phyloP scores from a whole-genome alignment of 202 grass and related monocot genomes.

The Eragrostis tef region DNA sequence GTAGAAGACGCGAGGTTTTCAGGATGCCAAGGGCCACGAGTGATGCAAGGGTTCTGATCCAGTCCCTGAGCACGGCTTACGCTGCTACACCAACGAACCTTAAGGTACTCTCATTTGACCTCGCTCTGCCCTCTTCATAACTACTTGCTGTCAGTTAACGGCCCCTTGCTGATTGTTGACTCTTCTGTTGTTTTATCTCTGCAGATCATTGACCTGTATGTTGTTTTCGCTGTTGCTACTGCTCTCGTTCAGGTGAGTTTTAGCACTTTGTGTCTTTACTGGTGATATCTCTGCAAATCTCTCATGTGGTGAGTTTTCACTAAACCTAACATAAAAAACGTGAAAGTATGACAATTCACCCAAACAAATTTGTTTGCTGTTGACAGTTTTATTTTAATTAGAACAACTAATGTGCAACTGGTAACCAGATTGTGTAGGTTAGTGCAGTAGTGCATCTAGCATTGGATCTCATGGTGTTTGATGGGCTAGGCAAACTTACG shows the following conservation, averaged over 20 bases:
- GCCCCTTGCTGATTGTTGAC: not conserved
- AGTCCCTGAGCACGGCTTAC: conserved; percentile 71
- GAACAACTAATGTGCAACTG: not conserved
- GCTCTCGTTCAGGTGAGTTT: conserved; percentile 69
- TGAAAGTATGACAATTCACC: not conserved
- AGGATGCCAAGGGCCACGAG: conserved; percentile 65
- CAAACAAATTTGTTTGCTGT: not conserved
- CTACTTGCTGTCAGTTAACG: not conserved
- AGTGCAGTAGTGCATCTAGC: not conserved
- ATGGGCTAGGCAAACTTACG: not conserved
- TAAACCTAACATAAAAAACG: not conserved
- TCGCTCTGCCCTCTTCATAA: not conserved
- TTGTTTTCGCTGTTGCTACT: conserved; percentile 71
- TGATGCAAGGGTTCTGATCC: conserved; percentile 75
- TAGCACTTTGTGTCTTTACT: not conserved
- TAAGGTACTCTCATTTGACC: conserved; percentile 43
- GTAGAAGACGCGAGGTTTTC: not conserved
- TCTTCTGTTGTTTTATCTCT: not conserved
- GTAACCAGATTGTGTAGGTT: not conserved
- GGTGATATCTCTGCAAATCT: not conserved
- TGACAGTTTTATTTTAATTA: not conserved
- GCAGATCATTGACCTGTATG: conserved; percentile 90
- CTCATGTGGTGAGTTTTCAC: not conserved
- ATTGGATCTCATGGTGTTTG: not conserved
- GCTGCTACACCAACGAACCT: conserved; percentile 79